Conservation (phyloP, 2,329 filamentous ascomycete genomes). For the Fusarium pseudoanthophilum region DNA sequence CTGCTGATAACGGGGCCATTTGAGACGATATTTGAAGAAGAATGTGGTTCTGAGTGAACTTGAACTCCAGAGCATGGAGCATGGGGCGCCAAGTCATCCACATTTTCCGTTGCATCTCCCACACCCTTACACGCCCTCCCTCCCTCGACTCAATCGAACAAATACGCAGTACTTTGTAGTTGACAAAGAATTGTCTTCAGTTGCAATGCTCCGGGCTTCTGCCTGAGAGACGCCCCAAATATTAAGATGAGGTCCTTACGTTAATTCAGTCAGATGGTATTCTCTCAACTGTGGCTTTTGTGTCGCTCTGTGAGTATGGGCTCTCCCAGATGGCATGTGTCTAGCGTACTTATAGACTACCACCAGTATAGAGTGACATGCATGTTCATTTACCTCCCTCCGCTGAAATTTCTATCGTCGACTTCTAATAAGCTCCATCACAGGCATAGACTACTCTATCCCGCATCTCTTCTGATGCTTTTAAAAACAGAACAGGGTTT, state of each 20-base stretch:
- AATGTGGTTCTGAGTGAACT: slow-evolving; percentile 22
- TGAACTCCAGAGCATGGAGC: slow-evolving; percentile 30
- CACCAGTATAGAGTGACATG: slow-evolving; percentile 18
- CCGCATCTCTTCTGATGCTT: slow-evolving; percentile 4
- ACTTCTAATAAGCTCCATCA: slow-evolving; percentile 12
- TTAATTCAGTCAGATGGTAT: slow-evolving; percentile 5
- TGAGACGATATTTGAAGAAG: slow-evolving; percentile 16
- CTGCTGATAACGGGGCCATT: not conserved
- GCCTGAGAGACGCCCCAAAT: slow-evolving; percentile 2
- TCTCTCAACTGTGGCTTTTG: slow-evolving; percentile 5
- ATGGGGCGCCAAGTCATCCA: slow-evolving; percentile 45
- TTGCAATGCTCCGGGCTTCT: slow-evolving; percentile 13
- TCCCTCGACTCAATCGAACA: slow-evolving; percentile 38
- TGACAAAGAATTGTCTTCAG: slow-evolving; percentile 20
- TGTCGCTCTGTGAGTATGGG: not conserved
- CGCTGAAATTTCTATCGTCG: slow-evolving; percentile 25
- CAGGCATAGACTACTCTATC: slow-evolving; percentile 34
- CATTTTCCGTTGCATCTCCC: slow-evolving; percentile 44
- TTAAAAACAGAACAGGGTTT: not conserved
- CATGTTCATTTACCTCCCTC: slow-evolving; percentile 16
- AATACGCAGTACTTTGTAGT: not conserved
- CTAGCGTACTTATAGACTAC: slow-evolving; percentile 8
- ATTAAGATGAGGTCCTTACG: slow-evolving; percentile 4
- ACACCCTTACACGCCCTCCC: slow-evolving; percentile 39
- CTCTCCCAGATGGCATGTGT: not conserved